Evolutionary conservation across 2,329 filamentous ascomycete species (phyloP), one percentile per base, ranked within the genome.

Genomic region (Venturia aucupariae): DNA sequence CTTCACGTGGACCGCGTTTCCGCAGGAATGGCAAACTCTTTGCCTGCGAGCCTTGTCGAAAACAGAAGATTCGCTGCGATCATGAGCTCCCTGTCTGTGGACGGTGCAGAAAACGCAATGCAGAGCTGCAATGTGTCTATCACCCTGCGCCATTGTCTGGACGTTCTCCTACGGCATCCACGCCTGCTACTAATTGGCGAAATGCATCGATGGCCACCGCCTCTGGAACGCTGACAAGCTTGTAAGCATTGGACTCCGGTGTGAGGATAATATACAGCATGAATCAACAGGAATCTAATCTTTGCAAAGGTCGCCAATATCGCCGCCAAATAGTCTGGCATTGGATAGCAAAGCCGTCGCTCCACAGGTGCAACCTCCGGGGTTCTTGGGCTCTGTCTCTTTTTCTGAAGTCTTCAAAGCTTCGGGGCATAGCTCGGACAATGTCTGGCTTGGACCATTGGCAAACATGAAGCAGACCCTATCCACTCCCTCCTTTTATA

Each of bases 1-100:
- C 62, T 38, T 63, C 62, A 17, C 24, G 46, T 17, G 62, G 62
- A 10, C 62, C 62, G 4, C 44, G 62, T 27, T 63, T 55, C 38
- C 62, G 62, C 35, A 46, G 62, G 27, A 63, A 63, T 42, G 62
- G 62, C 35, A 63, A 63, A 32, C 62, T 63, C 19, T 51, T 51
- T 35, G 62, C 62, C 30, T 63, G 62, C 19, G 62, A 63, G 48
- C 44, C 62, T 6, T 46, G 62, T 42, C 17, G 62, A 13, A 63
- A 63, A 30, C 62, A 63, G 19, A 63, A 63, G 41, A 57, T 63
- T 22, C 24, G 46, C 35, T 63, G 62, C 38, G 62, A 63, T 57
- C 62, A 63, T 27, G 46, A 55, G 7, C 22, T 63, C 1, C 62
- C 62, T 3, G 35, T 59, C 17, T 63, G 62, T n/a, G 62, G 62